These are phyloP conservation scores for Paramecium sonneborni DNA, from an alignment of 73 alveolate species.

Conservation along the genomic window DNA sequence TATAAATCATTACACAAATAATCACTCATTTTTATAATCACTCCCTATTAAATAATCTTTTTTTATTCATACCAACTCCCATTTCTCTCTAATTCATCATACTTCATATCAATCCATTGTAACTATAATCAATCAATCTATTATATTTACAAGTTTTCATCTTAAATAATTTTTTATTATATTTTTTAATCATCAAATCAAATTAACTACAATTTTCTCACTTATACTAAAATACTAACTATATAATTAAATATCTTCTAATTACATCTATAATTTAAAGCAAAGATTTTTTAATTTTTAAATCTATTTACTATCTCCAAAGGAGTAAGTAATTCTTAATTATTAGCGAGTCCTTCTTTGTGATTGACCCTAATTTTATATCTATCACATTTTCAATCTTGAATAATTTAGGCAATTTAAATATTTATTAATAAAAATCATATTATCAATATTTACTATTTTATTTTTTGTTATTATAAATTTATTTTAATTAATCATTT, in stretches of 20 bases:
- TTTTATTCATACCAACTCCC: not conserved
- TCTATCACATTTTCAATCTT: not conserved
- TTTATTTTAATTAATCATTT: too few species aligned
- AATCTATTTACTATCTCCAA: not conserved
- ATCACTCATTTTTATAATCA: not conserved
- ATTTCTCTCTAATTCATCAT: not conserved
- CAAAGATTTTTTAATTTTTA: not conserved
- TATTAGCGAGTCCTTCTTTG: not conserved
- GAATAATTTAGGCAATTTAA: not conserved
- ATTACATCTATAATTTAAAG: not conserved
- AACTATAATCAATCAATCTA: not conserved
- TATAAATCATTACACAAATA: not conserved
- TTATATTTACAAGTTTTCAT: not conserved
- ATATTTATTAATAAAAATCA: not conserved
- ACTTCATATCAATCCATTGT: not conserved
- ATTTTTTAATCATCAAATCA: not conserved
- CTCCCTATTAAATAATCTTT: not conserved
- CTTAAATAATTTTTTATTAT: not conserved
- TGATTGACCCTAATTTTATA: not conserved
- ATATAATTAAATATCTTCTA: not conserved
- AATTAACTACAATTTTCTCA: not conserved
- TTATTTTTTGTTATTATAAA: too few species aligned
- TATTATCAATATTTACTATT: not conserved
- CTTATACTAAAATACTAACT: not conserved
- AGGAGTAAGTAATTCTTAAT: not conserved